These are phyloP conservation scores for Dicorynia guianensis DNA, from an alignment of 306 rosid genomes.

Conservation along the genomic window DNA sequence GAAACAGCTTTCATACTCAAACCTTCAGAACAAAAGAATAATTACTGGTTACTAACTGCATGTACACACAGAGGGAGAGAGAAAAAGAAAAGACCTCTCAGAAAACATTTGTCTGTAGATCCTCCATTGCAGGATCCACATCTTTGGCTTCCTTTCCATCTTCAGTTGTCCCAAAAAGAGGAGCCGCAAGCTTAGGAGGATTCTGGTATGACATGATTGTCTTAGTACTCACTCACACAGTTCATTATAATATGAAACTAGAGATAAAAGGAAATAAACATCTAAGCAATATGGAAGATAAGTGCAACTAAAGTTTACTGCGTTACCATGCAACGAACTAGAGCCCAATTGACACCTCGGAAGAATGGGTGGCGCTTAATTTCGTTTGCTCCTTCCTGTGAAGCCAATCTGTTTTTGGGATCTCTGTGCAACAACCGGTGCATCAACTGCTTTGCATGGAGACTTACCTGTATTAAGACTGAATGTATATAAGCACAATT, in stretches of 20 bases:
- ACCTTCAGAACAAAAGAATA: conserved; percentile 34
- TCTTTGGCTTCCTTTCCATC: conserved; percentile 57
- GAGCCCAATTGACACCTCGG: conserved; percentile 85
- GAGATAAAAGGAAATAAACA: conserved; percentile 2
- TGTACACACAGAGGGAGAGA: not conserved
- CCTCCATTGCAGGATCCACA: conserved; percentile 63
- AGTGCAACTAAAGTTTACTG: not conserved
- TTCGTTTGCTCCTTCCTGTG: conserved; percentile 86
- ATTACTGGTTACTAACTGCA: not conserved
- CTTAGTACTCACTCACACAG: not conserved
- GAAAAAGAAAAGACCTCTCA: conserved; percentile 47
- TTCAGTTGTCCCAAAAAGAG: conserved; percentile 55
- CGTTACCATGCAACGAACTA: conserved; percentile 86
- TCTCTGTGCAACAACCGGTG: conserved; percentile 80
- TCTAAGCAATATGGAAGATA: not conserved
- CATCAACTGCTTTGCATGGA: conserved; percentile 77
- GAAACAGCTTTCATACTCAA: conserved; percentile 27
- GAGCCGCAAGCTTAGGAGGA: conserved; percentile 86
- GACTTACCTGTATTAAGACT: conserved; percentile 71
- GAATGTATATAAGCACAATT: conserved; percentile 18
- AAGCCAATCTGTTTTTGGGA: conserved; percentile 83
- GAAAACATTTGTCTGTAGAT: conserved; percentile 66
- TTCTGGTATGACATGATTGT: conserved; percentile 49
- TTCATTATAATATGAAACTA: conserved; percentile 5
- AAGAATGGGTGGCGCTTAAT: conserved; percentile 87